Evolutionary conservation across 1,139 yeast genomes (phyloP).

Genomic region (Hansenula sp.): DNA sequence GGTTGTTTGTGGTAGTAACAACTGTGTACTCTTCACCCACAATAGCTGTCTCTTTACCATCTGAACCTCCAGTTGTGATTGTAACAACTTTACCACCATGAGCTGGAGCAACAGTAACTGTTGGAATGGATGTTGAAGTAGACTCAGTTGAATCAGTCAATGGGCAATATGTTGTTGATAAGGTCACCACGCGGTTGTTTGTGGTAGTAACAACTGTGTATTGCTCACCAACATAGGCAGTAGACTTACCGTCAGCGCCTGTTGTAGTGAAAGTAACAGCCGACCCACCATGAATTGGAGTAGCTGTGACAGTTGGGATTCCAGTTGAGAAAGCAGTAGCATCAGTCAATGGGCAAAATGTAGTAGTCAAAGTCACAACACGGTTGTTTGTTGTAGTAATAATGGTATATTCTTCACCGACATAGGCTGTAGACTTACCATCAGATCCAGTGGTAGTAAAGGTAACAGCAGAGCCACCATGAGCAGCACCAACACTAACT

Average conservation of each 20-base stretch:
- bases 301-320: background rate
- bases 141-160: too few relatives aligned
- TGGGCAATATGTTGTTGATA: too few relatives aligned
- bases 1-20: too few relatives aligned
- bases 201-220: background rate
- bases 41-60: too few relatives aligned
- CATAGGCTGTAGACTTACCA: background rate
- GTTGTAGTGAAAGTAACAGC: slow-evolving; percentile 1
- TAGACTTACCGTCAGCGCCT: slow-evolving; percentile 1
- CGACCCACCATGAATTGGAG: background rate
- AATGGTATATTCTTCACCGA: slow-evolving; percentile 1
- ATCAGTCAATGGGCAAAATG: background rate
- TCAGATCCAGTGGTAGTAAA: slow-evolving; percentile 1
- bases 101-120: background rate
- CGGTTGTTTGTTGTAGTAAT: background rate
- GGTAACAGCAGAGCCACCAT: background rate
- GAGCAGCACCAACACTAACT: background rate
- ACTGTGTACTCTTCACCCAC: too few relatives aligned
- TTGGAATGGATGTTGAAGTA: background rate
- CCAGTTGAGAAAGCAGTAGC: background rate
- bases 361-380: background rate
- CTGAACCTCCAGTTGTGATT: too few relatives aligned
- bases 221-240: background rate
- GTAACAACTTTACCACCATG: background rate
- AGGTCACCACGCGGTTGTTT: too few relatives aligned